A percentile compares a stretch with the other conserved stretches of the same genome.
These are phyloP conservation scores for Backusella tuberculispora DNA, from an alignment of 192 early-diverging fungal species.

Conservation along the genomic window DNA sequence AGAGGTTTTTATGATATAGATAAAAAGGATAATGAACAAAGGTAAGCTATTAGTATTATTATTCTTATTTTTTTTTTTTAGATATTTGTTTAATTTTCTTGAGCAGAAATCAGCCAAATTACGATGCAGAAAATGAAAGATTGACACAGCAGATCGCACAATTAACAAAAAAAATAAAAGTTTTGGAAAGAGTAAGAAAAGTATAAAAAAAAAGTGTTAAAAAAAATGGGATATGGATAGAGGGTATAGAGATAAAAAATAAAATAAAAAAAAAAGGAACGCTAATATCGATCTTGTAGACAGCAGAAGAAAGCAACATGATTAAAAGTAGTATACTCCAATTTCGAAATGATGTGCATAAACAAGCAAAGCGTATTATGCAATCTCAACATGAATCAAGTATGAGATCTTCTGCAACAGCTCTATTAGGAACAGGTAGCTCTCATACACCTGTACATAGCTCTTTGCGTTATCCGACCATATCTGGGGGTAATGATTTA, in stretches of 20 bases:
- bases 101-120: background rate
- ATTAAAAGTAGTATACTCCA: constrained; percentile 69
- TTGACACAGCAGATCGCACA: constrained; percentile 49
- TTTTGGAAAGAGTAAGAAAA: constrained; percentile 58
- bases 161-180: constrained; percentile 55
- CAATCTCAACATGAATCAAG: constrained; percentile 46
- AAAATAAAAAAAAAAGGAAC: no score
- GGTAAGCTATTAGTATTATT: background rate
- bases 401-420: constrained; percentile 32
- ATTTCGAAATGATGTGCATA: constrained; percentile 68
- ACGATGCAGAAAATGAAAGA: constrained; percentile 23
- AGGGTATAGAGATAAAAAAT: no score
- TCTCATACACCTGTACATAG: background rate
- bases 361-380: constrained; percentile 56
- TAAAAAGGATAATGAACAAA: background rate
- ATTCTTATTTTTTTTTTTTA: background rate
- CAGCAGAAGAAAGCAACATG: constrained; percentile 66
- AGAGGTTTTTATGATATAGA: constrained; percentile 3
- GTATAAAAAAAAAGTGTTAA: background rate
- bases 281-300: constrained; percentile 36
- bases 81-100: background rate
- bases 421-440: background rate
- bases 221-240: no score
- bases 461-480: background rate
- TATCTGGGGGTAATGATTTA: constrained; percentile 9